Percentiles rank a stretch among this genome's conserved stretches.
Conservation (phyloP, 108 stramenopile genomes). For the Chaetoceros tenuissimus region DNA sequence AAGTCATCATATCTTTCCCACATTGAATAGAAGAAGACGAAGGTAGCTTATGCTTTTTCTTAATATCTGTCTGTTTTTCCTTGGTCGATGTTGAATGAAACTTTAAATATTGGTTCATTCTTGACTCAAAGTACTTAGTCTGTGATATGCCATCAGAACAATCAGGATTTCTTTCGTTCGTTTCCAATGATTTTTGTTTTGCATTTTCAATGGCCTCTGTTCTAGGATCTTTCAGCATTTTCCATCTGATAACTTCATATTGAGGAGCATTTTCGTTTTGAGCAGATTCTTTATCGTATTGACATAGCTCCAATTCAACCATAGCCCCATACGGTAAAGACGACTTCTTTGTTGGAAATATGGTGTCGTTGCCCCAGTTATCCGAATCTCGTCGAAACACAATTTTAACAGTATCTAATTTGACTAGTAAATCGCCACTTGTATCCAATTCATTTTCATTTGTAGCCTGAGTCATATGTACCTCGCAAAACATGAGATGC, state of each 20-base stretch:
- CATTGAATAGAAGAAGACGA: neutral
- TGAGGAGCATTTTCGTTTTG: constrained; percentile 1
- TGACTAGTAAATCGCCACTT: too few relatives aligned
- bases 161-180: too few relatives aligned
- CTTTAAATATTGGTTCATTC: constrained; percentile 28
- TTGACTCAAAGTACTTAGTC: constrained; percentile 44
- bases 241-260: constrained; percentile 37
- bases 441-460: too few relatives aligned
- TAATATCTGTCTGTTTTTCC: neutral
- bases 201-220: constrained; percentile 34
- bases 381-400: constrained; percentile 33
- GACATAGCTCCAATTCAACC: constrained; percentile 19
- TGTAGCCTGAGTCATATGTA: too few relatives aligned
- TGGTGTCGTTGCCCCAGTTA: too few relatives aligned
- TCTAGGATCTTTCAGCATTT: constrained; percentile 39
- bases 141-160: constrained; percentile 42
- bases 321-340: constrained; percentile 47
- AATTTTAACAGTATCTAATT: too few relatives aligned
- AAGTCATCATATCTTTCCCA: constrained; percentile 1
- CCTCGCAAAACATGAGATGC: too few relatives aligned
- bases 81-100: constrained; percentile 4
- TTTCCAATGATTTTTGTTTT: too few relatives aligned
- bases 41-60: neutral
- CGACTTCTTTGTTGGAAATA: constrained; percentile 50
- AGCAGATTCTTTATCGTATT: constrained; percentile 11